Evolutionary conservation across 1,284 basidiomycete genomes (phyloP).

Genomic region (Cerrena zonata): DNA sequence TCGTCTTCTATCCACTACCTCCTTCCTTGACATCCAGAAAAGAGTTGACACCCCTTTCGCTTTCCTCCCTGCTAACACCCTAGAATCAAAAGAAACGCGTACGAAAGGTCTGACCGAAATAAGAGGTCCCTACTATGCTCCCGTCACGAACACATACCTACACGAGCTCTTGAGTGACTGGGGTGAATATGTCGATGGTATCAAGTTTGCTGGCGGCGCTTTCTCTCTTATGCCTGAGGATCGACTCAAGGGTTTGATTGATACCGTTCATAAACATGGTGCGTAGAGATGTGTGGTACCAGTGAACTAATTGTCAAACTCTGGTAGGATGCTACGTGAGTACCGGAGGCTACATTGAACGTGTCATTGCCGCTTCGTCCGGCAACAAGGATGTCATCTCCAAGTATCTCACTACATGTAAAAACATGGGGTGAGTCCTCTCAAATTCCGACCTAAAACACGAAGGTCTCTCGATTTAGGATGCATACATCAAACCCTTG

Average conservation of each 20-base stretch:
- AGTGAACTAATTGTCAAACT: not conserved
- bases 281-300: slow-evolving; percentile 7
- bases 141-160: slow-evolving; percentile 35
- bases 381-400: slow-evolving; percentile 32
- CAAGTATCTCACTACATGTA: slow-evolving; percentile 36
- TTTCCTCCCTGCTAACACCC: slow-evolving; percentile 28
- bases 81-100: slow-evolving; percentile 23
- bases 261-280: slow-evolving; percentile 38
- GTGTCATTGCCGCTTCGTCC: slow-evolving; percentile 34
- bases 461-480: too few relatives aligned
- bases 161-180: slow-evolving; percentile 35
- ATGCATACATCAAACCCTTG: too few relatives aligned
- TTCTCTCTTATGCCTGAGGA: slow-evolving; percentile 42
- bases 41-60: slow-evolving; percentile 16
- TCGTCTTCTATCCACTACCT: not conserved
- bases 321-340: slow-evolving; percentile 32
- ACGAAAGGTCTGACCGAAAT: slow-evolving; percentile 37
- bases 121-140: slow-evolving; percentile 37
- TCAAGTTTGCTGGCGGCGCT: slow-evolving; percentile 44
- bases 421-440: slow-evolving; percentile 31
- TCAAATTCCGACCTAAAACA: not conserved
- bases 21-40: not conserved
- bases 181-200: slow-evolving; percentile 41
- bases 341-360: slow-evolving; percentile 41
- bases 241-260: slow-evolving; percentile 32